phyloP scores from a whole-genome alignment of 495 filamentous ascomycete genomes.

The Trichoderma orchidacearum region DNA sequence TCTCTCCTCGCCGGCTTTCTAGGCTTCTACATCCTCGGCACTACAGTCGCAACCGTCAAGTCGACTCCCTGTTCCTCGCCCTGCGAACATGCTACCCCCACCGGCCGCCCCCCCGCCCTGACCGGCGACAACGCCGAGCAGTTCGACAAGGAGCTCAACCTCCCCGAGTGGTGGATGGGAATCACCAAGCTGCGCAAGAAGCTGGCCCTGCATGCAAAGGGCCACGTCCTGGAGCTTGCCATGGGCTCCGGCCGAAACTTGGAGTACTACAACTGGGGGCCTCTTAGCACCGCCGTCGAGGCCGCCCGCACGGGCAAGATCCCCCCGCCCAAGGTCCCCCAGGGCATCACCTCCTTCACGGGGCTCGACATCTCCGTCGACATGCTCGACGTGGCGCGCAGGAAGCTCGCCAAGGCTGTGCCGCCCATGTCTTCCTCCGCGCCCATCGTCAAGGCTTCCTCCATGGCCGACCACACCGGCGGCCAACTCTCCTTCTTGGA shows the following conservation, averaged over 20 bases:
- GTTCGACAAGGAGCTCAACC: constrained; percentile 26
- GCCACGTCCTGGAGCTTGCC: constrained; percentile 79
- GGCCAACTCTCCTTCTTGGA: constrained; percentile 18
- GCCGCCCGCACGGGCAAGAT: constrained; percentile 1
- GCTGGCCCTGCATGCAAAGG: constrained; percentile 47
- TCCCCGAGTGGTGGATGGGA: constrained; percentile 53
- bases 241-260: constrained; percentile 87
- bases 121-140: constrained; percentile 7
- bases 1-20: constrained; percentile 12
- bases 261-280: constrained; percentile 42
- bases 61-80: background rate
- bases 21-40: constrained; percentile 14
- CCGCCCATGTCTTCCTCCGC: constrained; percentile 18
- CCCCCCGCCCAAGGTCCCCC: constrained; percentile 1
- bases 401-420: constrained; percentile 16
- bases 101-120: constrained; percentile 5
- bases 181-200: constrained; percentile 45
- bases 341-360: constrained; percentile 23
- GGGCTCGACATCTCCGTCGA: constrained; percentile 29
- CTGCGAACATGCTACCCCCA: constrained; percentile 1
- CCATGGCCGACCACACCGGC: constrained; percentile 7
- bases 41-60: constrained; percentile 10
- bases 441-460: constrained; percentile 9
- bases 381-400: constrained; percentile 28
- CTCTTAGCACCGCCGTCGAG: background rate